These are phyloP conservation scores for Vicia faba DNA, from an alignment of 306 rosid species.

Conservation along the genomic window DNA sequence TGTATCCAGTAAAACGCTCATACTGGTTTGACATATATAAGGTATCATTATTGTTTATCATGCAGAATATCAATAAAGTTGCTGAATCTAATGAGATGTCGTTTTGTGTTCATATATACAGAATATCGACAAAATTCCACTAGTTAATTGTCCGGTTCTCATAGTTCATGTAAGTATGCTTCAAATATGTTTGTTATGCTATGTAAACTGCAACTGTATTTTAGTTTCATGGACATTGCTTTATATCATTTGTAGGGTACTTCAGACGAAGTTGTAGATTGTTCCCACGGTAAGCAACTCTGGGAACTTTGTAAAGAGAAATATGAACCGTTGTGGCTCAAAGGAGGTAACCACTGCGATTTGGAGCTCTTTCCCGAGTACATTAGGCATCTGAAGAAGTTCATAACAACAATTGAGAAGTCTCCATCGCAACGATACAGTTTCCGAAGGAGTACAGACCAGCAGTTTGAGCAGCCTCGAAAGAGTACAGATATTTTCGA, in stretches of 20 bases:
- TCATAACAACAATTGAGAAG: conserved; percentile 78
- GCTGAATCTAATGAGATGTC: conserved; percentile 39
- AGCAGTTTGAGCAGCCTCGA: conserved; percentile 81
- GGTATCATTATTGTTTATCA: conserved; percentile 45
- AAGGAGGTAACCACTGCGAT: conserved; percentile 93
- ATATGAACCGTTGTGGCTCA: conserved; percentile 91
- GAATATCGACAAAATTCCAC: conserved; percentile 91
- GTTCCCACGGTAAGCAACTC: conserved; percentile 91
- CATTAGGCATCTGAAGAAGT: conserved; percentile 82
- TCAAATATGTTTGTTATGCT: conserved; percentile 26
- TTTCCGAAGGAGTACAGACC: conserved; percentile 80
- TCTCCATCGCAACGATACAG: conserved; percentile 72
- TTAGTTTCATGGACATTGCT: neutral
- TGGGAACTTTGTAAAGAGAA: conserved; percentile 95
- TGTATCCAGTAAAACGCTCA: conserved; percentile 91
- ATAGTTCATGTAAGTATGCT: conserved; percentile 82
- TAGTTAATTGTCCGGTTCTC: conserved; percentile 84
- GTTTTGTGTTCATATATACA: conserved; percentile 43
- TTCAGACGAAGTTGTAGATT: conserved; percentile 90
- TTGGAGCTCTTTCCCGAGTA: conserved; percentile 88
- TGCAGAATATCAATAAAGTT: conserved; percentile 84
- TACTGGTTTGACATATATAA: conserved; percentile 96
- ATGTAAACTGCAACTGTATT: neutral
- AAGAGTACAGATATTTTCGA: conserved; percentile 80
- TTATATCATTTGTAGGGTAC: conserved; percentile 67